A percentile compares a stretch with the other conserved stretches of the same genome.
These are phyloP conservation scores for Trichoderma hamatum DNA, from an alignment of 2,329 filamentous ascomycete genomes.

Conservation along the genomic window DNA sequence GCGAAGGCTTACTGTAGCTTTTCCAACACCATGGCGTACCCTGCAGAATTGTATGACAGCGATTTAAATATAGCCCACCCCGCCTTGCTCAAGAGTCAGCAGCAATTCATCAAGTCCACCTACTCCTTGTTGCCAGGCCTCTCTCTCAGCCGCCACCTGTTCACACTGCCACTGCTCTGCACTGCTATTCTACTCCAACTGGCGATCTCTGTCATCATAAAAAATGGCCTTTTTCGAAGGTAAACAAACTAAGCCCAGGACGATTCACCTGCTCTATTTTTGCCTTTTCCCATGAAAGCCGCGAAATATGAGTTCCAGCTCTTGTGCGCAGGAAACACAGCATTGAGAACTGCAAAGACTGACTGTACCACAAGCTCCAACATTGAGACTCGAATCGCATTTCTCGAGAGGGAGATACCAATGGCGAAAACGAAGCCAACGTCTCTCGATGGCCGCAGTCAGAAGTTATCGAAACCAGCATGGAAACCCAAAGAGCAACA, in stretches of 20 bases:
- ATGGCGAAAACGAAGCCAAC: constrained; percentile 32
- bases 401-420: neutral
- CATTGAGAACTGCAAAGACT: neutral
- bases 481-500: constrained; percentile 26
- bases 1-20: neutral
- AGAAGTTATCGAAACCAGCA: constrained; percentile 15
- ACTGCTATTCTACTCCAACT: neutral
- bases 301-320: neutral
- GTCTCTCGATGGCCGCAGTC: constrained; percentile 36
- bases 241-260: neutral
- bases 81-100: neutral
- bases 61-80: neutral
- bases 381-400: neutral
- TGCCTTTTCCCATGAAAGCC: neutral
- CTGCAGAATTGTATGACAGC: neutral
- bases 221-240: constrained; percentile 13
- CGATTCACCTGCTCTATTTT: neutral
- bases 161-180: constrained; percentile 10
- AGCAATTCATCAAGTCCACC: neutral
- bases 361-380: neutral
- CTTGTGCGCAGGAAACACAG: neutral
- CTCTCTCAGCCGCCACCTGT: constrained; percentile 6
- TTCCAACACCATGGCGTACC: neutral
- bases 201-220: neutral
- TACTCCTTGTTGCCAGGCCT: neutral